Evolutionary conservation across 2,329 filamentous ascomycete genomes (phyloP).

Genomic region (Fusarium annulatum): DNA sequence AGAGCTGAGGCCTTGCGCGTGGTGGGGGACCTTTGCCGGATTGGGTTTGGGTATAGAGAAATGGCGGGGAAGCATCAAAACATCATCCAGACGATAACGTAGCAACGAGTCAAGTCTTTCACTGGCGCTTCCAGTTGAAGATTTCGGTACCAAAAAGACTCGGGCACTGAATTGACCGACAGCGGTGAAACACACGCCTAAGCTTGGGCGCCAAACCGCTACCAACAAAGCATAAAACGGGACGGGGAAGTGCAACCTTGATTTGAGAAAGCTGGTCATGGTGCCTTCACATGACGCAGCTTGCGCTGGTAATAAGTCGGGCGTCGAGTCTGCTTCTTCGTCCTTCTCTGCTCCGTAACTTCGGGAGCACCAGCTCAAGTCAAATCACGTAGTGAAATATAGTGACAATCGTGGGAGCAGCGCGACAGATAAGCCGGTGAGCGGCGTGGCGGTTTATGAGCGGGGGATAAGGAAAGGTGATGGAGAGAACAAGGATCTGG

Average conservation of each 20-base stretch:
- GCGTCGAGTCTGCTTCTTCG: background rate
- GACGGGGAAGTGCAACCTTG: constrained; percentile 51
- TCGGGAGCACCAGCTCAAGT: constrained; percentile 5
- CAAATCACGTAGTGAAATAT: constrained; percentile 11
- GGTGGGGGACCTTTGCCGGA: constrained; percentile 46
- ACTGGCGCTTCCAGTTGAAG: constrained; percentile 6
- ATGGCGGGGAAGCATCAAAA: constrained; percentile 47
- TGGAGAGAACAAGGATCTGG: constrained; percentile 37
- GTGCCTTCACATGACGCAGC: constrained; percentile 53
- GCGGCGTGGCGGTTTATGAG: constrained; percentile 36
- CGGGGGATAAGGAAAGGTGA: constrained; percentile 31
- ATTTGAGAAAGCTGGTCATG: constrained; percentile 56
- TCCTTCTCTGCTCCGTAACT: constrained; percentile 19
- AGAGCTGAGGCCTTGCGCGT: constrained; percentile 41
- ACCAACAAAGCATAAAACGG: constrained; percentile 7
- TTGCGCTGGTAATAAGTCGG: constrained; percentile 35
- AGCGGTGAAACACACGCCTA: background rate
- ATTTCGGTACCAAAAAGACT: background rate
- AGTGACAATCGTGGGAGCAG: constrained; percentile 16
- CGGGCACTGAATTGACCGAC: constrained; percentile 6
- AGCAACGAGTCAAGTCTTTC: constrained; percentile 30
- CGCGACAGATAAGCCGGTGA: constrained; percentile 16
- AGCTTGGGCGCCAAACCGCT: constrained; percentile 4
- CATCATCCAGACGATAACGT: constrained; percentile 38
- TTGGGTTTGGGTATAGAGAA: constrained; percentile 45